Evolutionary conservation across 2,329 filamentous ascomycete species (phyloP), one percentile per base, ranked within the genome.

Genomic region (Zopfia rhizophila): DNA sequence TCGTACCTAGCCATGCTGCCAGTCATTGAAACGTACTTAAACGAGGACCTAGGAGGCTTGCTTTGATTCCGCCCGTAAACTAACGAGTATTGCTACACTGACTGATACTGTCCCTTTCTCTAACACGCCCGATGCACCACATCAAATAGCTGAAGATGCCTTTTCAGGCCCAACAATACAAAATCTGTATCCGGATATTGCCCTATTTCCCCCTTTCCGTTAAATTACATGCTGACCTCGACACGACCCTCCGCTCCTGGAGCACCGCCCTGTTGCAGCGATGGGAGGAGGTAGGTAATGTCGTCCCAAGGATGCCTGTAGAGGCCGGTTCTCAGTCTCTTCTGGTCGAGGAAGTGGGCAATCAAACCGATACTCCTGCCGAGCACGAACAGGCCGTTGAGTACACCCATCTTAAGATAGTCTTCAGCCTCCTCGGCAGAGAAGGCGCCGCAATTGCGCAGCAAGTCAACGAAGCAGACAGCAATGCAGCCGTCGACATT

Each of bases 301-400:
- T 72, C 67, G 45, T 71, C 94, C 94, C 94, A 97, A 72, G 94
- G 94, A 85, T 96, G 70, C 55, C 94, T 89, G 89, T 99, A 99
- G 60, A 99, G 86, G 75, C 94, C 94, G 70, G 94, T 99, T 69
- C 93, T 89, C 77, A 99, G 85, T 78, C 94, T 87, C 92, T 99
- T 99, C 86, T 99, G 94, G 81, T 99, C 94, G 68, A 99, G 87
- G 85, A 93, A 97, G 80, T 99, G 94, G 70, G 94, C 94, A 88
- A 99, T 99, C 62, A 99, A 84, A 90, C 94, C 94, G 70, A 99
- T 99, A 76, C 86, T 91, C 72, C 94, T 89, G 71, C 94, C 94
- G 51, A 99, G 86, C 33, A 99, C 94, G 83, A 99, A 99, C 52
- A 99, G 89, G 82, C 94, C 94, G 84, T 99, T 99, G 66, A 99